These are phyloP conservation scores for Cubamyces lactineus DNA, from an alignment of 768 basidiomycete genomes.

Conservation along the genomic window DNA sequence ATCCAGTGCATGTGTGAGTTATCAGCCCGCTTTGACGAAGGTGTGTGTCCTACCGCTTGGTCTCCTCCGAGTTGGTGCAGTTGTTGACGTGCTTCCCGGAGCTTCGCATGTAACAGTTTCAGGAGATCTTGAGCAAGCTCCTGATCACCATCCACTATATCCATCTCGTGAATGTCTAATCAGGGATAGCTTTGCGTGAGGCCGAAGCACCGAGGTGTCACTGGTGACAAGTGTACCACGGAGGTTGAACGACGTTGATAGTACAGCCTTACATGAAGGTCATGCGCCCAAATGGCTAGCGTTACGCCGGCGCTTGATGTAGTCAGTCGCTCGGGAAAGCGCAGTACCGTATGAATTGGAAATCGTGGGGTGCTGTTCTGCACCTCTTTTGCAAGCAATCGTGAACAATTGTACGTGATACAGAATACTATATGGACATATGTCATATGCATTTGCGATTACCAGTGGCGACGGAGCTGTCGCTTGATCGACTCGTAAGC, in stretches of 20 bases:
- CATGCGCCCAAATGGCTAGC: too few relatives aligned
- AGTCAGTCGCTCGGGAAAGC: too few relatives aligned
- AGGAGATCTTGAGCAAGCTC: constrained; percentile 16
- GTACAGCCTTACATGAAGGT: too few relatives aligned
- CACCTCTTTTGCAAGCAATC: neutral
- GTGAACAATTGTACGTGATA: neutral
- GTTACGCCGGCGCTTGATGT: too few relatives aligned
- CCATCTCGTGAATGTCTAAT: constrained; percentile 3
- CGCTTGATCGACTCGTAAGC: constrained; percentile 74
- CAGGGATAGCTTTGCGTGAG: too few relatives aligned
- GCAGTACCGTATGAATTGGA: too few relatives aligned
- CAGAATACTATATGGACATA: constrained; percentile 6
- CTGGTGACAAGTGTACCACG: too few relatives aligned
- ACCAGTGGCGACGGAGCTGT: constrained; percentile 74
- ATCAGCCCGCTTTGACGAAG: too few relatives aligned
- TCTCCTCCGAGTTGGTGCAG: neutral
- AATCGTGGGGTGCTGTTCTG: too few relatives aligned
- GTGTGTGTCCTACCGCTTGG: neutral
- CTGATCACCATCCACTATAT: constrained; percentile 7
- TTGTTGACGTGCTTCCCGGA: constrained; percentile 16
- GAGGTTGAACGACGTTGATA: too few relatives aligned
- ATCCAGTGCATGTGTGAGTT: too few relatives aligned
- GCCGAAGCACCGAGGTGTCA: too few relatives aligned
- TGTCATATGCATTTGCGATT: constrained; percentile 23
- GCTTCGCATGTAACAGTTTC: constrained; percentile 13